Percentiles rank a stretch among this genome's conserved stretches.
Evolutionary conservation across 352 stramenopile genomes (phyloP).

Genomic region (Phytophthora melonis): DNA sequence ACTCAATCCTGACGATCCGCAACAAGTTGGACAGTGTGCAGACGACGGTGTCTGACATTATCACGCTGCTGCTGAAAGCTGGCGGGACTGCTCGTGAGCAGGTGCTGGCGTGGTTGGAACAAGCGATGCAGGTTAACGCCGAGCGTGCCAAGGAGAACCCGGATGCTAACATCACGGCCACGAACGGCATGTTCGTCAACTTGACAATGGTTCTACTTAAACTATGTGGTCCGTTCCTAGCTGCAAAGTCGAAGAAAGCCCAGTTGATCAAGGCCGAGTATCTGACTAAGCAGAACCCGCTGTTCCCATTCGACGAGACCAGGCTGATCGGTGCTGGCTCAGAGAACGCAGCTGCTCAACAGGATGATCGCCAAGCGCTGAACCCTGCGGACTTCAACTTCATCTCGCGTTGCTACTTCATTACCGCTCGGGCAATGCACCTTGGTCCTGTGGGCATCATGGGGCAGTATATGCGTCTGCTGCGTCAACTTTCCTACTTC

Average conservation of each 20-base stretch:
- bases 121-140: constrained; percentile 76
- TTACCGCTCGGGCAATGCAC: constrained; percentile 92
- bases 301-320: constrained; percentile 79
- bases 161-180: constrained; percentile 66
- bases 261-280: constrained; percentile 77
- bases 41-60: constrained; percentile 62
- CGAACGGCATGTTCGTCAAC: constrained; percentile 85
- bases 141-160: constrained; percentile 86
- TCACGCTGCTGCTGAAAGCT: constrained; percentile 77
- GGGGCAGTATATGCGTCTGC: constrained; percentile 85
- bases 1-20: constrained; percentile 70
- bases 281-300: constrained; percentile 50
- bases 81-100: constrained; percentile 63
- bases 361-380: constrained; percentile 36
- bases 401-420: constrained; percentile 97
- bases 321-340: constrained; percentile 47
- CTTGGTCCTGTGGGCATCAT: constrained; percentile 91
- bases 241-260: constrained; percentile 79
- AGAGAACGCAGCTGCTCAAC: constrained; percentile 12
- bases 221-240: constrained; percentile 84
- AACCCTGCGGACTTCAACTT: constrained; percentile 92
- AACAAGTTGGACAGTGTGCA: constrained; percentile 79
- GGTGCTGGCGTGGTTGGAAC: constrained; percentile 80
- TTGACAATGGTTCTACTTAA: constrained; percentile 79
- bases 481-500: constrained; percentile 92